Percentiles rank a stretch among this genome's conserved stretches.
phyloP scores from a whole-genome alignment of 2,329 filamentous ascomycete species.

The Penicillium palitans region DNA sequence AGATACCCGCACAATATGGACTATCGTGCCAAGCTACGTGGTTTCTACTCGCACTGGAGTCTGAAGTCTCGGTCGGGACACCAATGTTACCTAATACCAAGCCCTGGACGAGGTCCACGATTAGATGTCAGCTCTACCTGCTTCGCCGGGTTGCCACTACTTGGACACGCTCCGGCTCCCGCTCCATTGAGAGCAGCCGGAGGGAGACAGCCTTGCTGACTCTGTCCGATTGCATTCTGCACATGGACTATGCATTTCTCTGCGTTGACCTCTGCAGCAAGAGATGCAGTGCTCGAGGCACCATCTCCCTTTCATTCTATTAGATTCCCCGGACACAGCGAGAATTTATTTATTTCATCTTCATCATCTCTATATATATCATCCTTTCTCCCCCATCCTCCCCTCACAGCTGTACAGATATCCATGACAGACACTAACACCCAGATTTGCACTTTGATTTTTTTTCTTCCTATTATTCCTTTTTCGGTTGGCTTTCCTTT shows the following conservation, averaged over 20 bases:
- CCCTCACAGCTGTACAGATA: conserved; percentile 22
- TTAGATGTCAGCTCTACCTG: neutral
- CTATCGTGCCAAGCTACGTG: neutral
- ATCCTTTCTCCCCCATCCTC: neutral
- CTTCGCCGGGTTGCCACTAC: neutral
- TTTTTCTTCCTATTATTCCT: neutral
- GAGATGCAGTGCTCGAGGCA: conserved; percentile 13
- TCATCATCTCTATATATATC: conserved; percentile 1
- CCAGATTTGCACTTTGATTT: neutral
- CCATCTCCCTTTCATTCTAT: conserved; percentile 18
- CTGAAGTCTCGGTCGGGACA: neutral
- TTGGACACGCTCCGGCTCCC: neutral
- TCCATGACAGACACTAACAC: conserved; percentile 3
- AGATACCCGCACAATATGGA: neutral
- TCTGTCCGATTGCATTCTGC: conserved; percentile 3
- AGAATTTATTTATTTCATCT: conserved; percentile 12
- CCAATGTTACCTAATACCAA: neutral
- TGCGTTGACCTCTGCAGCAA: conserved; percentile 11
- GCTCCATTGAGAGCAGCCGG: neutral
- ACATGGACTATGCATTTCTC: conserved; percentile 1
- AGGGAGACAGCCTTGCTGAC: neutral
- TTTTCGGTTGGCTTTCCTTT: conserved; percentile 10
- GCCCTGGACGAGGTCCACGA: neutral
- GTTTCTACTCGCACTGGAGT: neutral
- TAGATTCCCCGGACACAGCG: conserved; percentile 28